Conservation (phyloP, 306 rosid genomes). For the Malus asiatica region DNA sequence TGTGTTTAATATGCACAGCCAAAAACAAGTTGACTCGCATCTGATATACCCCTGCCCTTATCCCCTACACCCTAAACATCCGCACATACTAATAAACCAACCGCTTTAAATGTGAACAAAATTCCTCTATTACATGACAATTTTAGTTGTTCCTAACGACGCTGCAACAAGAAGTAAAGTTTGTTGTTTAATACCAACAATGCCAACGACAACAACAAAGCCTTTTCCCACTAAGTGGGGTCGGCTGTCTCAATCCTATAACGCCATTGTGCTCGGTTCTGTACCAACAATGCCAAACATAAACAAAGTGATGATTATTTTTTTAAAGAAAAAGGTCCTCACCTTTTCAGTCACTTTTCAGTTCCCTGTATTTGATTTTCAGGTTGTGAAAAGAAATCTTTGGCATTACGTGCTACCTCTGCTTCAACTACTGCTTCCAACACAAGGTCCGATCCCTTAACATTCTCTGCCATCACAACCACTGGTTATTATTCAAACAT, state of each 20-base stretch:
- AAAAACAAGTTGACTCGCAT: neutral
- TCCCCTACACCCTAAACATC: neutral
- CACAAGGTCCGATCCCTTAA: conserved; percentile 63
- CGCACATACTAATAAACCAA: neutral
- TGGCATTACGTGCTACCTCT: conserved; percentile 76
- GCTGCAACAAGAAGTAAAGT: neutral
- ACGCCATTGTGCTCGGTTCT: too few species aligned
- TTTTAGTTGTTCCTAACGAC: neutral
- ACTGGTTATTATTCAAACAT: neutral
- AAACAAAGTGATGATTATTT: neutral
- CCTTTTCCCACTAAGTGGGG: too few species aligned
- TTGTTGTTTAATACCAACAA: too few species aligned
- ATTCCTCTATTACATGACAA: neutral
- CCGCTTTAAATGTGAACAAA: neutral
- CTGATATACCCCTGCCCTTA: neutral
- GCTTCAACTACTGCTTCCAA: conserved; percentile 84
- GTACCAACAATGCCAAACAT: neutral
- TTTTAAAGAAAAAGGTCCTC: neutral
- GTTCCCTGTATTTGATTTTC: conserved; percentile 37
- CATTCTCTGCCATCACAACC: conserved; percentile 43
- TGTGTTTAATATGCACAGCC: neutral
- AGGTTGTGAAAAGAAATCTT: conserved; percentile 73
- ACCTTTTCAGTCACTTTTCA: neutral
- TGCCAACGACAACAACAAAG: too few species aligned
- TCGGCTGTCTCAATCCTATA: too few species aligned